Base-by-base conservation (phyloP, 1,139 yeast species). In the Torulaspora globosa region DNA sequence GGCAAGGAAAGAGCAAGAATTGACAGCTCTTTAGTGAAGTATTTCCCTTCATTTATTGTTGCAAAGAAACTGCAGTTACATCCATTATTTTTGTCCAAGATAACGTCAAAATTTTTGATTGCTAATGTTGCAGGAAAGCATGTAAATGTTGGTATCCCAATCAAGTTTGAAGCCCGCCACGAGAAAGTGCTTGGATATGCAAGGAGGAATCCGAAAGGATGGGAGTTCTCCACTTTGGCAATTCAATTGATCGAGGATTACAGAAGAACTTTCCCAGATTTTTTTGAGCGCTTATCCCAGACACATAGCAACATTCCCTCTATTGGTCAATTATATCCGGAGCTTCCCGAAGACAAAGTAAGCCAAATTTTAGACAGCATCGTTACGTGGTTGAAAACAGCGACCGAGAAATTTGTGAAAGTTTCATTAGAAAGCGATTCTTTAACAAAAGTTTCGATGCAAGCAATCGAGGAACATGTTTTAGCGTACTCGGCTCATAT, bases 101-200 rank as follows among this genome's bases (percentile, higher is more conserved):
- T 92, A 40, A 85, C 97, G 0, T 82, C 96, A 23, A 78, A 80
- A 23, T 85, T 71, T 56, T 69, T 84, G 70, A 72, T 90, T 50
- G 75, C 72, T 30, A 80, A 77, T 52, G 69, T 72, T 24, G 72
- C 72, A 19, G 75, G 74, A 5, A 78, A 73, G 54, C 77, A 77
- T 56, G 64, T 74, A n/a, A 85, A 90, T 60, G 74, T 92, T 59
- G 98, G 98, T 26, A 72, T 92, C 55, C 88, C 85, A 52, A 73
- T 92, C 64, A 89, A 90, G 67, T 85, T 82, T 67, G 96, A 90
- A 56, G 79, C 79, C 28, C 79, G 79, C 55, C 79, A 88, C 58
- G 78, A 79, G 59, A 92, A 90, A 67, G 97, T 87, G 5, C 73
- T 90, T 54, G 98, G 98, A 1, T 90, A 82, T 67, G 80, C 96